Evolutionary conservation across 305 asterid genomes (phyloP).

Genomic region (Ajuga reptans): DNA sequence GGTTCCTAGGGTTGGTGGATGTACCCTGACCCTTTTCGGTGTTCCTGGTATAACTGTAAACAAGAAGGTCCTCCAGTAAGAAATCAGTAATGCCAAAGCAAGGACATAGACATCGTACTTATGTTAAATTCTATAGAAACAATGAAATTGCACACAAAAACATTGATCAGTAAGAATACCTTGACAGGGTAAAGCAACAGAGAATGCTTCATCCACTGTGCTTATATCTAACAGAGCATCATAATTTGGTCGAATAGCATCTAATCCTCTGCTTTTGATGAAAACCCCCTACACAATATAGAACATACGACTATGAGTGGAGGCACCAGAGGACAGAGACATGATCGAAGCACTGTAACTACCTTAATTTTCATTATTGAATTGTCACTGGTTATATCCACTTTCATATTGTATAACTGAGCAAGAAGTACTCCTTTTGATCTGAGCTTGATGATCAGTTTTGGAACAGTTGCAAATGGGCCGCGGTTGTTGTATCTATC

Average conservation of each 20-base stretch:
- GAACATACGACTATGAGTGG: neutral
- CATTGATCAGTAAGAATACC: conserved; percentile 27
- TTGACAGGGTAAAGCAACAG: conserved; percentile 35
- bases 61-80: conserved; percentile 19
- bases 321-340: conserved; percentile 7
- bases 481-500: conserved; percentile 40
- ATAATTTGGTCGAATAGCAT: conserved; percentile 48
- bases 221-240: conserved; percentile 35
- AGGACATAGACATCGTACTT: neutral
- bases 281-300: conserved; percentile 32
- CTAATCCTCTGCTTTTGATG: conserved; percentile 33
- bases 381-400: conserved; percentile 25
- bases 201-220: conserved; percentile 32
- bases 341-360: conserved; percentile 7
- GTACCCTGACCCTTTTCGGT: conserved; percentile 23
- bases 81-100: neutral
- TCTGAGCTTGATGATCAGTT: conserved; percentile 28
- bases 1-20: conserved; percentile 17
- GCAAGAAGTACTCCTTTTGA: conserved; percentile 22
- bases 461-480: conserved; percentile 29
- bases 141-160: conserved; percentile 1
- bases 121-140: neutral
- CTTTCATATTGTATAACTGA: conserved; percentile 20
- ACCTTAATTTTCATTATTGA: conserved; percentile 38
- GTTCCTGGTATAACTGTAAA: conserved; percentile 49